Evolutionary conservation across 1,284 basidiomycete genomes (phyloP).

Genomic region (Ustilago trichophora): DNA sequence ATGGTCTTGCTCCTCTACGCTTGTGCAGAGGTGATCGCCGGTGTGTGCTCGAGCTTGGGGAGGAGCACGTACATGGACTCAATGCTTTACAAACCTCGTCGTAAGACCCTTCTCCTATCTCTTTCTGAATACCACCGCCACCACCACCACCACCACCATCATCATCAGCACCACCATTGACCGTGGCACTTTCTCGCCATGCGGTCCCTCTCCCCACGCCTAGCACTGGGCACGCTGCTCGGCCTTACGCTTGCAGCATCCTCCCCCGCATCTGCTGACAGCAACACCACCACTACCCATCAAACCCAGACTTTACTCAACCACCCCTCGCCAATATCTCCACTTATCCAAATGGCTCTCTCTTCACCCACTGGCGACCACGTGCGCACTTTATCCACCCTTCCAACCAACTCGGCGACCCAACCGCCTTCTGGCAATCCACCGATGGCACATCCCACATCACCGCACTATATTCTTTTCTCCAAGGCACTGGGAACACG

Average conservation of each 20-base stretch:
- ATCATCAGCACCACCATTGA: no score
- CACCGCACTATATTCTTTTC: conserved; percentile 29
- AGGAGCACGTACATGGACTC: no score
- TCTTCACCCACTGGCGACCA: conserved; percentile 42
- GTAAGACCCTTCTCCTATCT: no score
- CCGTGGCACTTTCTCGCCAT: background rate
- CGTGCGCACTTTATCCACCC: conserved; percentile 40
- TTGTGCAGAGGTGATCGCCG: no score
- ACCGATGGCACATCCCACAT: conserved; percentile 13
- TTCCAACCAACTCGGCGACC: conserved; percentile 35
- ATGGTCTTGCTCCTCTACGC: no score
- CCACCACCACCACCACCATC: no score
- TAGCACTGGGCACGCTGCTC: conserved; percentile 5
- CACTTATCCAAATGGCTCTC: conserved; percentile 18
- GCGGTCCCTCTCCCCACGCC: background rate
- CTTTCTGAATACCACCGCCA: no score
- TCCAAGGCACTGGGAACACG: conserved; percentile 15
- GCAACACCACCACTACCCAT: background rate
- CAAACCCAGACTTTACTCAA: conserved; percentile 23
- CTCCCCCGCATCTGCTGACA: background rate
- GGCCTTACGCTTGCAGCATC: background rate
- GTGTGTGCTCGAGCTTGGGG: no score
- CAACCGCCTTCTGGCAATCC: conserved; percentile 32
- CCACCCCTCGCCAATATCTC: conserved; percentile 30
- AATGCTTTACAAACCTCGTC: no score